Percentiles rank a stretch among this genome's conserved stretches.
phyloP scores from a whole-genome alignment of 805 yeast species.

The Vanderwaltozyma yarrowii region DNA sequence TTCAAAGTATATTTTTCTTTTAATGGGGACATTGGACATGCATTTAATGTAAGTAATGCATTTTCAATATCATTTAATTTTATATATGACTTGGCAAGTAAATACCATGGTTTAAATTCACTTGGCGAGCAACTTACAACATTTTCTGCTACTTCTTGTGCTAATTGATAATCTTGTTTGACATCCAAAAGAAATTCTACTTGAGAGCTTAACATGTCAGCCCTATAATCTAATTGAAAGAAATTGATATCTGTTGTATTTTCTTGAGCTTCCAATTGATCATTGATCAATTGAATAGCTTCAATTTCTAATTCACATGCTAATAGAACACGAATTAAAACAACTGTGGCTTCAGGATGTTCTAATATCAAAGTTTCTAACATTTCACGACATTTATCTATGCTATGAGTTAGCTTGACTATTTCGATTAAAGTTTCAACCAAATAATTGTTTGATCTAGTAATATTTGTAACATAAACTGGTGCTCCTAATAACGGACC shows the following conservation, averaged over 20 bases:
- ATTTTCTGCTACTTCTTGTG: slow-evolving; percentile 19
- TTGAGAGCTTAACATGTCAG: slow-evolving; percentile 25
- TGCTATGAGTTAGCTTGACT: slow-evolving; percentile 22
- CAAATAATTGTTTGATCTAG: slow-evolving; percentile 27
- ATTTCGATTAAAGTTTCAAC: slow-evolving; percentile 25
- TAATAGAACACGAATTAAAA: slow-evolving; percentile 26
- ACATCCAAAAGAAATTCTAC: slow-evolving; percentile 19
- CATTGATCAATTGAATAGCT: slow-evolving; percentile 25
- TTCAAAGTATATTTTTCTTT: slow-evolving; percentile 55
- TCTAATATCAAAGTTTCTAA: slow-evolving; percentile 15
- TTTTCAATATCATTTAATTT: slow-evolving; percentile 56
- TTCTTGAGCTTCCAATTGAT: slow-evolving; percentile 17
- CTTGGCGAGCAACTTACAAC: slow-evolving; percentile 62
- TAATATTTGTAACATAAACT: slow-evolving; percentile 20
- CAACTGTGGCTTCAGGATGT: slow-evolving; percentile 21
- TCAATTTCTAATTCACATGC: slow-evolving; percentile 29
- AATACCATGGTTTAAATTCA: slow-evolving; percentile 65
- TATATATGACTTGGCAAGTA: slow-evolving; percentile 54
- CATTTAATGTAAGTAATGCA: slow-evolving; percentile 61
- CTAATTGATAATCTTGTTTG: slow-evolving; percentile 20
- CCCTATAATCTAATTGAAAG: slow-evolving; percentile 19
- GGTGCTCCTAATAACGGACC: slow-evolving; percentile 27
- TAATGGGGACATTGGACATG: slow-evolving; percentile 68
- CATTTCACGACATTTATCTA: slow-evolving; percentile 19
- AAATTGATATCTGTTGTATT: slow-evolving; percentile 2